Evolutionary conservation across 1,139 yeast genomes (phyloP).

Genomic region (Pneumocystis oryctolagi): DNA sequence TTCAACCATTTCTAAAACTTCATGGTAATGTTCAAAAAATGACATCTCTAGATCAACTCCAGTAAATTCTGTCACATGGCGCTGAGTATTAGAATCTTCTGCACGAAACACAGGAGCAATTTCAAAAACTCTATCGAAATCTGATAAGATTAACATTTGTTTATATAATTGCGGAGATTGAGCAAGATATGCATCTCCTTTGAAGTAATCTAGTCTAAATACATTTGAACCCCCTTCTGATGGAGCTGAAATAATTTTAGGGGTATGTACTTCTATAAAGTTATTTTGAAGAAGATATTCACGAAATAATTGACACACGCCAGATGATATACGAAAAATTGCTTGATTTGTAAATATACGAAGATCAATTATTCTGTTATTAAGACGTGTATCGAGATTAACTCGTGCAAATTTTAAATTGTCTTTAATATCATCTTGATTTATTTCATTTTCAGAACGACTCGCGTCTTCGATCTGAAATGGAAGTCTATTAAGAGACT

Average conservation of each 20-base stretch:
- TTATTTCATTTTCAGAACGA: conserved; percentile 68
- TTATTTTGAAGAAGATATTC: conserved; percentile 58
- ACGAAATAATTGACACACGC: conserved; percentile 74
- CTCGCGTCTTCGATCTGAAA: conserved; percentile 90
- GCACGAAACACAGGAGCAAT: conserved; percentile 98
- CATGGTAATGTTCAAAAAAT: conserved; percentile 94
- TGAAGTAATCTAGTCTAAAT: conserved; percentile 83
- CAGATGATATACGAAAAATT: conserved; percentile 83
- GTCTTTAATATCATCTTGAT: conserved; percentile 43
- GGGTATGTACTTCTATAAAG: conserved; percentile 87
- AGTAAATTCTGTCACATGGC: conserved; percentile 97
- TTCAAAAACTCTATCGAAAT: conserved; percentile 89
- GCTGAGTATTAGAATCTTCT: conserved; percentile 95
- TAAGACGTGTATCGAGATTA: conserved; percentile 89
- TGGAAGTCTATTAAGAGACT: conserved; percentile 86
- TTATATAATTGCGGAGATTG: conserved; percentile 97
- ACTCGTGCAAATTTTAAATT: conserved; percentile 54
- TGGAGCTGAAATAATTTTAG: conserved; percentile 86
- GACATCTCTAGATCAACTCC: conserved; percentile 98
- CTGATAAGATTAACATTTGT: conserved; percentile 95
- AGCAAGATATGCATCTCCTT: conserved; percentile 82
- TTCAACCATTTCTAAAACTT: conserved; percentile 67
- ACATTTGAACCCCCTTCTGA: conserved; percentile 98
- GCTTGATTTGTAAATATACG: conserved; percentile 97
- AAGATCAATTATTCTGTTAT: conserved; percentile 85